Evolutionary conservation across 2,329 filamentous ascomycete genomes (phyloP).

Genomic region (Xylaria sp.): DNA sequence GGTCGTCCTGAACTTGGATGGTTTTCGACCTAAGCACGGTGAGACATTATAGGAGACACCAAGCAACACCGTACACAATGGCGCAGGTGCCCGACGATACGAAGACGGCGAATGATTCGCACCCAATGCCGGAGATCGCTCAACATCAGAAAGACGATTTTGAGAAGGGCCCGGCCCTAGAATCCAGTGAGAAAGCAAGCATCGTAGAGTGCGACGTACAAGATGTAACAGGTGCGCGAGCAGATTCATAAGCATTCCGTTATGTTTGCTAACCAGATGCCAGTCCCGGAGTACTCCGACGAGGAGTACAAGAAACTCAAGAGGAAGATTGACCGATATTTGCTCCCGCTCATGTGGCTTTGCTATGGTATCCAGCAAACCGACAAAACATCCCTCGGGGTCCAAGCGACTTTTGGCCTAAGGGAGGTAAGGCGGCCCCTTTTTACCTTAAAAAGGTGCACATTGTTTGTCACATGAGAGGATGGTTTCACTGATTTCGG

Average conservation of each 20-base stretch:
- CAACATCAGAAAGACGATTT: slow-evolving; percentile 35
- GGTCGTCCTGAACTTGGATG: background rate
- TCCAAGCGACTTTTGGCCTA: slow-evolving; percentile 55
- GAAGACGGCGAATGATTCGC: slow-evolving; percentile 40
- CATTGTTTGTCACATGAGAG: background rate
- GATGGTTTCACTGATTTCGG: slow-evolving; percentile 14
- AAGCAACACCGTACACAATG: slow-evolving; percentile 20
- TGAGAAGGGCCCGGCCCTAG: slow-evolving; percentile 35
- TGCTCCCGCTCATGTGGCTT: slow-evolving; percentile 60
- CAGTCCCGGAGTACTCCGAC: slow-evolving; percentile 48
- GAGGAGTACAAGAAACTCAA: slow-evolving; percentile 54
- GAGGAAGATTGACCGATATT: slow-evolving; percentile 57
- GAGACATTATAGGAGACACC: background rate
- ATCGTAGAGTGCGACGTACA: slow-evolving; percentile 39
- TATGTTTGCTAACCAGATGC: slow-evolving; percentile 6
- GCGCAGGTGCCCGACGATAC: slow-evolving; percentile 39
- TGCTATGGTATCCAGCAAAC: slow-evolving; percentile 62
- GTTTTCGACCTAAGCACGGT: background rate
- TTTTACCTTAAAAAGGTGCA: background rate
- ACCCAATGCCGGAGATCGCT: slow-evolving; percentile 35
- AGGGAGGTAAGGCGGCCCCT: slow-evolving; percentile 43
- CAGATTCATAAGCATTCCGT: background rate
- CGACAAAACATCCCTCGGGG: slow-evolving; percentile 58
- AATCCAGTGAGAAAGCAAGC: slow-evolving; percentile 44
- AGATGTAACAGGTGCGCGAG: slow-evolving; percentile 37